Percentiles rank a stretch among this genome's conserved stretches.
Conservation (phyloP, 768 basidiomycete genomes). For the Lactarius psammicola region DNA sequence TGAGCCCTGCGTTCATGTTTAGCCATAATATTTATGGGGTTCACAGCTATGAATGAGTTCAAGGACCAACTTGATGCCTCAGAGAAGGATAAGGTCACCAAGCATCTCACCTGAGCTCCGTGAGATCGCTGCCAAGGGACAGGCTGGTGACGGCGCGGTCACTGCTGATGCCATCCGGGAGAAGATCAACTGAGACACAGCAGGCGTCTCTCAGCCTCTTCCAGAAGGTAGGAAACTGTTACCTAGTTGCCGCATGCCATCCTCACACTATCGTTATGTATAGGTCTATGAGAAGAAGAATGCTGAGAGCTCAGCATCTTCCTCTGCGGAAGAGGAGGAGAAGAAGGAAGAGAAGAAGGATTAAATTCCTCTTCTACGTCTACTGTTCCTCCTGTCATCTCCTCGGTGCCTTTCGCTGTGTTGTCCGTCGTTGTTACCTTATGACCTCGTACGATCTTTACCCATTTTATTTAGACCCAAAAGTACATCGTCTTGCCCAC, state of each 20-base stretch:
- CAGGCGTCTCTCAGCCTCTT: constrained; percentile 94
- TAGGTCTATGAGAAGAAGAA: constrained; percentile 85
- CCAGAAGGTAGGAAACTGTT: constrained; percentile 62
- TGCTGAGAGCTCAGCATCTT: constrained; percentile 54
- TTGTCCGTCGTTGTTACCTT: constrained; percentile 13
- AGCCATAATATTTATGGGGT: constrained; percentile 10
- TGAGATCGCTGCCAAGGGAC: constrained; percentile 86
- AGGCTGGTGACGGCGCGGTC: constrained; percentile 75
- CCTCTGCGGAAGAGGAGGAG: constrained; percentile 38
- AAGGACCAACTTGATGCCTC: constrained; percentile 91
- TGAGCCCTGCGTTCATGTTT: constrained; percentile 24
- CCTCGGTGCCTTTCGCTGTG: constrained; percentile 3
- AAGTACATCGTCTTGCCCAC: constrained; percentile 24
- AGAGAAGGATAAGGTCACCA: constrained; percentile 93
- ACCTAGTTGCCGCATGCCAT: neutral
- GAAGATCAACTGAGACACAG: constrained; percentile 92
- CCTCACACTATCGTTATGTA: neutral
- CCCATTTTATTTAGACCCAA: constrained; percentile 27
- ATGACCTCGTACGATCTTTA: constrained; percentile 16
- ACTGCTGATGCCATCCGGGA: constrained; percentile 86
- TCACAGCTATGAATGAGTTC: constrained; percentile 89
- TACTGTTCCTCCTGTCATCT: neutral
- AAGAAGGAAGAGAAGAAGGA: constrained; percentile 79
- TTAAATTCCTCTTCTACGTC: constrained; percentile 39
- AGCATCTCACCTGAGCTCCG: constrained; percentile 84